Percentiles rank a stretch among this genome's conserved stretches.
phyloP scores from a whole-genome alignment of 495 filamentous ascomycete species.

The Aspergillus coremiiformis region DNA sequence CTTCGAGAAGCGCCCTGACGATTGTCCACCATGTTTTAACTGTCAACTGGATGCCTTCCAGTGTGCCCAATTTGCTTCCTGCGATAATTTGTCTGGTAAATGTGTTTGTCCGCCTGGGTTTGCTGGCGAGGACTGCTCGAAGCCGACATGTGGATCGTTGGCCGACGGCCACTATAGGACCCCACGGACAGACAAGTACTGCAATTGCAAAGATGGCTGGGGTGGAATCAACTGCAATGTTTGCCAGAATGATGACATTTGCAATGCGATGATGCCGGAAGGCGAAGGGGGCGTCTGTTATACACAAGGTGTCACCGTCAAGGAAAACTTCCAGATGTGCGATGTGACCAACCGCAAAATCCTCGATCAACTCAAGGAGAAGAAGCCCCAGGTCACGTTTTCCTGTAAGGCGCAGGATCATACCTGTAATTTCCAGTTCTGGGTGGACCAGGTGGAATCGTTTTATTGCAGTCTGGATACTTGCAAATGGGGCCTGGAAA shows the following conservation, averaged over 20 bases:
- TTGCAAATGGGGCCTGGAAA: constrained; percentile 64
- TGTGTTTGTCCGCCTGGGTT: constrained; percentile 88
- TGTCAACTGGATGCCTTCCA: constrained; percentile 87
- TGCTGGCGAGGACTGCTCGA: constrained; percentile 84
- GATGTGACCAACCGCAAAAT: constrained; percentile 95
- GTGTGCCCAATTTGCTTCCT: constrained; percentile 80
- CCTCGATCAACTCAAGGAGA: constrained; percentile 69
- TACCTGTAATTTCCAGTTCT: constrained; percentile 94
- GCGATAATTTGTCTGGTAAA: constrained; percentile 80
- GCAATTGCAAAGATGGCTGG: constrained; percentile 92
- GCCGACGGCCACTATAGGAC: constrained; percentile 68
- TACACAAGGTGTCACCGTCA: constrained; percentile 78
- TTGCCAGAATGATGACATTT: constrained; percentile 74
- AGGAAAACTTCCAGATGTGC: constrained; percentile 96
- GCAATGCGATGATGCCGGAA: constrained; percentile 74
- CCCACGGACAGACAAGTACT: constrained; percentile 57
- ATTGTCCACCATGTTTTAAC: constrained; percentile 81
- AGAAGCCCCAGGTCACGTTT: constrained; percentile 89
- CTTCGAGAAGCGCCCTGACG: constrained; percentile 50
- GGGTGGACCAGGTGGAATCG: constrained; percentile 88
- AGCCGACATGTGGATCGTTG: constrained; percentile 85
- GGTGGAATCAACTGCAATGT: constrained; percentile 99
- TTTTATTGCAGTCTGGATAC: constrained; percentile 89
- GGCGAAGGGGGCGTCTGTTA: constrained; percentile 82
- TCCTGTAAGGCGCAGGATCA: constrained; percentile 66